phyloP scores from a whole-genome alignment of 2,329 filamentous ascomycete species.

The Diaporthe sp. region DNA sequence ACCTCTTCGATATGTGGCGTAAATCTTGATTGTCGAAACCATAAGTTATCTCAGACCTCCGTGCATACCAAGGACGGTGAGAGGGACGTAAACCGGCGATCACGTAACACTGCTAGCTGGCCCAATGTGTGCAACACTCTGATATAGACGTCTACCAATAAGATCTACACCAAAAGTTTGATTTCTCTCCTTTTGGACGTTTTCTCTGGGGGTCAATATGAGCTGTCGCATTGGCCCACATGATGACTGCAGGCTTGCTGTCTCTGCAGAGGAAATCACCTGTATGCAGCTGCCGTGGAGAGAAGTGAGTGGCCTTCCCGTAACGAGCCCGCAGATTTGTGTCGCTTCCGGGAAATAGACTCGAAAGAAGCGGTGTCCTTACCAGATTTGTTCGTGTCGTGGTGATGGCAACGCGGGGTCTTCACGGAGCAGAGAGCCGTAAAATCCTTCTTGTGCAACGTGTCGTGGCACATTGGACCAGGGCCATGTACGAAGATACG shows the following conservation, averaged over 20 bases:
- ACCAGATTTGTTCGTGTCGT: not conserved
- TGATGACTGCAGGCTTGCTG: not conserved
- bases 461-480: constrained; percentile 9
- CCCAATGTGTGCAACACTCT: not conserved
- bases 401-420: not conserved
- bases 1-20: not conserved
- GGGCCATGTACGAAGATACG: not conserved
- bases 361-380: constrained; percentile 4
- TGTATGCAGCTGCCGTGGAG: not conserved
- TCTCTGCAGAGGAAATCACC: not conserved
- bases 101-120: not conserved
- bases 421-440: not conserved
- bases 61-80: not conserved
- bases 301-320: not conserved
- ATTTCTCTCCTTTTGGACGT: not conserved
- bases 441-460: not conserved
- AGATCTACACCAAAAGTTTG: not conserved
- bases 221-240: not conserved
- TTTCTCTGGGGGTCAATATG: not conserved
- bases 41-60: not conserved
- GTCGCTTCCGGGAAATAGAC: not conserved
- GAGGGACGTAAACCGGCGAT: not conserved
- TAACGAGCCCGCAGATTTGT: constrained; percentile 31
- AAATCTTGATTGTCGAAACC: not conserved
- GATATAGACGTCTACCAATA: not conserved